A percentile compares a stretch with the other conserved stretches of the same genome.
These are phyloP conservation scores for Funneliformis mosseae DNA, from an alignment of 192 early-diverging fungal genomes.

Conservation along the genomic window DNA sequence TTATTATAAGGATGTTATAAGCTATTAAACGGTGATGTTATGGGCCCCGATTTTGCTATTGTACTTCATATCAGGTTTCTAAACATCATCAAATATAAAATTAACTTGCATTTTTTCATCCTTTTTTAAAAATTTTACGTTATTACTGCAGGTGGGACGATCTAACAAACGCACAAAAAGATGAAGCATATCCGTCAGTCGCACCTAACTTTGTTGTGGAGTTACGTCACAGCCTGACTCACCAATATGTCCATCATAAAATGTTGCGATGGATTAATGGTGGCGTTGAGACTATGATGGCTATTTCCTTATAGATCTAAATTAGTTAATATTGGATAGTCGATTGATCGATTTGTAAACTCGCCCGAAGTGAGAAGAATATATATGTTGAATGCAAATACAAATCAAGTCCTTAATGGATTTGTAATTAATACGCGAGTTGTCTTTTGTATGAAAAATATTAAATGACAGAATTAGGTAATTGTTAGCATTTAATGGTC, in stretches of 20 bases:
- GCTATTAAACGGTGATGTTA: too few species aligned
- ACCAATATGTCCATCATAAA: not conserved
- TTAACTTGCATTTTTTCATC: too few species aligned
- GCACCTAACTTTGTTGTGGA: conserved; percentile 1
- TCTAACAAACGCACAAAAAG: not conserved
- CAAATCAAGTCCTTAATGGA: conserved; percentile 1
- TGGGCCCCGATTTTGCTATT: too few species aligned
- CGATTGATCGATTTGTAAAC: conserved; percentile 1
- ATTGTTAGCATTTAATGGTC: too few species aligned
- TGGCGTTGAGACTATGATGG: not conserved
- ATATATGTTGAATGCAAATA: conserved; percentile 1
- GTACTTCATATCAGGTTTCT: too few species aligned
- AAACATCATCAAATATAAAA: too few species aligned
- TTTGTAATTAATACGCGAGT: conserved; percentile 20
- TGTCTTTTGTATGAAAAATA: conserved; percentile 14
- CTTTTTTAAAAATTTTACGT: too few species aligned
- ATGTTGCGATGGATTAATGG: not conserved
- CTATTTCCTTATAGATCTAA: not conserved
- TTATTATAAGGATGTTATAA: too few species aligned
- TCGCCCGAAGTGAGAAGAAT: conserved; percentile 3
- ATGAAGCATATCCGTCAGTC: not conserved
- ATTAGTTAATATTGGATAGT: not conserved
- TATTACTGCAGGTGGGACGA: conserved; percentile 15
- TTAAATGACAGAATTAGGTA: too few species aligned
- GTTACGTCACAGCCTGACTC: not conserved